Evolutionary conservation across 1,284 basidiomycete species (phyloP), one percentile per base, ranked within the genome.

Genomic region (Phellopilus nigrolimitatus): DNA sequence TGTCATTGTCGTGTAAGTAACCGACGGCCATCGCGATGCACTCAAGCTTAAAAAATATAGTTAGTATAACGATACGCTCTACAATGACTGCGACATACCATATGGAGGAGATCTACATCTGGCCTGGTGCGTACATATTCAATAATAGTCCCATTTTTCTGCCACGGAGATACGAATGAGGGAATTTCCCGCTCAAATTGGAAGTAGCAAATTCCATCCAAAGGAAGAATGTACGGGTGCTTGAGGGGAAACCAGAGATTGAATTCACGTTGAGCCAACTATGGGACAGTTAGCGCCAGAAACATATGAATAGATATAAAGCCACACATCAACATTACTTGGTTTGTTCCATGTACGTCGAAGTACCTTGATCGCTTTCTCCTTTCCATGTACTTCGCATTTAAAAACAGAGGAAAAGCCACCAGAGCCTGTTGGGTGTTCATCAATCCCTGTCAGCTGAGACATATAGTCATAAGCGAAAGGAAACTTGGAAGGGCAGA

Each of bases 1-100:
- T 54, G 25, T 45, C 37, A 19, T 41, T 44, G 9, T 28, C 42
- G 43, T 54, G 53, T n/a, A 54, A 42, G 21, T 54, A 54, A 2
- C 21, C 6, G 5, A 54, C 15, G 2, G 47, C 53, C n/a, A 27
- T 17, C 4, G 25, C 31, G 3, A 54, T 24, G 19, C 28, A 33
- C 13, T 41, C 33, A n/a, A 48, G 21, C 51, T 53, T 21, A n/a
- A 27, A 6, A 15, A 15, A n/a, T n/a, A n/a, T 1, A 12, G 33
- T 41, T 13, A 34, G 2, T 12, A 33, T n/a, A n/a, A 10, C n/a
- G 7, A 19, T 24, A 9, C 15, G 42, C 44, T 37, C 30, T n/a
- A 38, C 17, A 12, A 30, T 17, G 21, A 17, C 3, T 5, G 3
- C n/a, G n/a, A 37, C 40, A 10, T n/a, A 51, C 49, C 13, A 51